These are phyloP conservation scores for Dipodascus geniculatus DNA, from an alignment of 805 yeast genomes.

Conservation along the genomic window DNA sequence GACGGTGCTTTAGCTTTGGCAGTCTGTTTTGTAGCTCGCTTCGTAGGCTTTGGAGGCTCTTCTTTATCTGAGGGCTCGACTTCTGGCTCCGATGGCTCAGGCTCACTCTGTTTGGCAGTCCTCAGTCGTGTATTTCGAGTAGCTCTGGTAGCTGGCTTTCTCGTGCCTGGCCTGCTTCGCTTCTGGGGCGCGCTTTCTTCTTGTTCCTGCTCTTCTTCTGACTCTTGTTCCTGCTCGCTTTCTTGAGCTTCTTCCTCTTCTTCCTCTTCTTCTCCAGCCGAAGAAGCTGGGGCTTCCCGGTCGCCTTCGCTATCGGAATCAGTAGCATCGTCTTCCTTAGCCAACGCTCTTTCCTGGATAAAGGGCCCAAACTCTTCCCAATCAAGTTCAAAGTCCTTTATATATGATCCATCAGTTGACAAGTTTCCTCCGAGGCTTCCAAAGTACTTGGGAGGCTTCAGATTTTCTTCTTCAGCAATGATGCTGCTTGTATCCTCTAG, in stretches of 20 bases:
- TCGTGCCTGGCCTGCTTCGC: background rate
- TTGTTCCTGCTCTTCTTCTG: constrained; percentile 7
- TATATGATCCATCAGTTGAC: constrained; percentile 6
- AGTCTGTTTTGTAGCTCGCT: background rate
- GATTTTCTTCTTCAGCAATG: constrained; percentile 5
- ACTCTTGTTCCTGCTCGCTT: constrained; percentile 10
- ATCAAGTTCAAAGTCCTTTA: constrained; percentile 29
- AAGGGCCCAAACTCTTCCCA: constrained; percentile 36
- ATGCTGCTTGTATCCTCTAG: constrained; percentile 26
- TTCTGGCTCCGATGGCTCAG: background rate
- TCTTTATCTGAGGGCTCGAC: background rate
- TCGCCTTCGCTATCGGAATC: constrained; percentile 6
- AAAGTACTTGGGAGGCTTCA: constrained; percentile 10
- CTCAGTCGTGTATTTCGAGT: background rate
- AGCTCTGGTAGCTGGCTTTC: background rate
- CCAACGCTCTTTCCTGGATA: constrained; percentile 29
- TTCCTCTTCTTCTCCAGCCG: constrained; percentile 12
- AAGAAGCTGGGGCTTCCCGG: constrained; percentile 7
- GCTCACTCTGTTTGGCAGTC: background rate
- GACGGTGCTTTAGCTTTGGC: constrained; percentile 1
- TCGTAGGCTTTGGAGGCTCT: constrained; percentile 2
- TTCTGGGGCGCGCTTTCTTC: constrained; percentile 2
- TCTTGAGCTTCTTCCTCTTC: constrained; percentile 12
- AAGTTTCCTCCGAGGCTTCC: constrained; percentile 9
- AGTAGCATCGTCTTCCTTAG: constrained; percentile 11